These are phyloP conservation scores for Mortierella sp. DNA, from an alignment of 371 early-diverging fungal genomes.

Conservation along the genomic window DNA sequence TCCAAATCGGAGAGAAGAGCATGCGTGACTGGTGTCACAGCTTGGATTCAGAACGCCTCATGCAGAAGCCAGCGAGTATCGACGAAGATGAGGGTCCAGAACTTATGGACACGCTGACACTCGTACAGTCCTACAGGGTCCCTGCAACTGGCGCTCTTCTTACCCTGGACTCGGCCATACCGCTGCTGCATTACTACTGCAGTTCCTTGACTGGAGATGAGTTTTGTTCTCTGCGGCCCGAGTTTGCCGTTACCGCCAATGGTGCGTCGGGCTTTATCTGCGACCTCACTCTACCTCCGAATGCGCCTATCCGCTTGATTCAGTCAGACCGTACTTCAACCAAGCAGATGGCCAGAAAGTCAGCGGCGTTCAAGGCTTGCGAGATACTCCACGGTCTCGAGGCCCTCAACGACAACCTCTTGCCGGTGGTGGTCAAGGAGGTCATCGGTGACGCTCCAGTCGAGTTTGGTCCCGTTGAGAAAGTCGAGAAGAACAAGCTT, in stretches of 20 bases:
- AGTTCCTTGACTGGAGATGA: slow-evolving; percentile 70
- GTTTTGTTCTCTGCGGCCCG: slow-evolving; percentile 62
- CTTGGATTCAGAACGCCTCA: slow-evolving; percentile 64
- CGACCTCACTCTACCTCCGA: slow-evolving; percentile 72
- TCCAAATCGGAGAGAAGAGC: slow-evolving; percentile 63
- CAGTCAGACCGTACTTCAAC: slow-evolving; percentile 69
- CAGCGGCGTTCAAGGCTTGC: slow-evolving; percentile 80
- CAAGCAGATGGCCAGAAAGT: slow-evolving; percentile 77
- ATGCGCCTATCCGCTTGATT: slow-evolving; percentile 71
- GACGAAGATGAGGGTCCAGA: slow-evolving; percentile 45
- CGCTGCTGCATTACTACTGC: slow-evolving; percentile 77
- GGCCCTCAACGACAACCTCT: slow-evolving; percentile 81
- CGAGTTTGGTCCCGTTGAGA: not conserved
- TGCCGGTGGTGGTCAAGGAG: slow-evolving; percentile 61
- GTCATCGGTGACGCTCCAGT: slow-evolving; percentile 20
- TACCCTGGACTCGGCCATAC: slow-evolving; percentile 73
- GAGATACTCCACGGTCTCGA: slow-evolving; percentile 73
- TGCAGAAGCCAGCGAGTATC: slow-evolving; percentile 18
- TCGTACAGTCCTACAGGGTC: slow-evolving; percentile 60
- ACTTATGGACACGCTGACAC: slow-evolving; percentile 49
- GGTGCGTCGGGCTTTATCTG: slow-evolving; percentile 57
- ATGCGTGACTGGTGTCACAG: slow-evolving; percentile 67
- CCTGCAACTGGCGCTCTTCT: slow-evolving; percentile 74
- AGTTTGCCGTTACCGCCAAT: slow-evolving; percentile 58
- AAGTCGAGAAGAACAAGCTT: slow-evolving; percentile 15